Evolutionary conservation across 768 basidiomycete species (phyloP).

Genomic region (Termitomyces titanicus): DNA sequence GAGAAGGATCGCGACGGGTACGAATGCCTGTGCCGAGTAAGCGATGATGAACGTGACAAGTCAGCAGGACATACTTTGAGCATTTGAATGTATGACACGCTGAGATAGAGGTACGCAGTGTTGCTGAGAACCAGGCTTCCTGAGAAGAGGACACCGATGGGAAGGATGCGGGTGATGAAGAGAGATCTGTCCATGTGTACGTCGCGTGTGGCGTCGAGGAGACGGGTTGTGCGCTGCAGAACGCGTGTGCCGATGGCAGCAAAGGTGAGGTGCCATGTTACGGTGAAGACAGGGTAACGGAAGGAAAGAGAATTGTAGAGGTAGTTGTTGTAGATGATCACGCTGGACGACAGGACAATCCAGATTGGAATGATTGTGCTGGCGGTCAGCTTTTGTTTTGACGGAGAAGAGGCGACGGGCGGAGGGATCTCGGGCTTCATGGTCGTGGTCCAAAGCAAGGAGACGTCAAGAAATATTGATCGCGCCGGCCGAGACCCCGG

Average conservation of each 20-base stretch:
- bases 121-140: slow-evolving; percentile 89
- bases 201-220: slow-evolving; percentile 77
- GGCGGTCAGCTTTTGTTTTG: slow-evolving; percentile 48
- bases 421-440: no score
- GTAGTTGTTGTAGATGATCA: slow-evolving; percentile 97
- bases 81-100: slow-evolving; percentile 96
- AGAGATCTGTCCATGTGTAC: slow-evolving; percentile 75
- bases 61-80: slow-evolving; percentile 47
- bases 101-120: slow-evolving; percentile 88
- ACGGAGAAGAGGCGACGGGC: slow-evolving; percentile 36
- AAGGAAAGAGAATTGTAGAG: slow-evolving; percentile 81
- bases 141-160: slow-evolving; percentile 91
- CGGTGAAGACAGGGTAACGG: slow-evolving; percentile 89
- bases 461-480: no score
- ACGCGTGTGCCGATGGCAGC: slow-evolving; percentile 85
- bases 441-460: no score
- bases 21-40: slow-evolving; percentile 75
- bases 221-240: slow-evolving; percentile 73
- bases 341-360: slow-evolving; percentile 85
- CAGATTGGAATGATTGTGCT: slow-evolving; percentile 83
- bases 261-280: slow-evolving; percentile 81
- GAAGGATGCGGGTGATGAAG: slow-evolving; percentile 84
- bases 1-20: slow-evolving; percentile 83
- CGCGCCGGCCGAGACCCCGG: no score
- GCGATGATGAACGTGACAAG: no score